These are phyloP conservation scores for Phytophthora syringae DNA, from an alignment of 352 stramenopile genomes.

Conservation along the genomic window DNA sequence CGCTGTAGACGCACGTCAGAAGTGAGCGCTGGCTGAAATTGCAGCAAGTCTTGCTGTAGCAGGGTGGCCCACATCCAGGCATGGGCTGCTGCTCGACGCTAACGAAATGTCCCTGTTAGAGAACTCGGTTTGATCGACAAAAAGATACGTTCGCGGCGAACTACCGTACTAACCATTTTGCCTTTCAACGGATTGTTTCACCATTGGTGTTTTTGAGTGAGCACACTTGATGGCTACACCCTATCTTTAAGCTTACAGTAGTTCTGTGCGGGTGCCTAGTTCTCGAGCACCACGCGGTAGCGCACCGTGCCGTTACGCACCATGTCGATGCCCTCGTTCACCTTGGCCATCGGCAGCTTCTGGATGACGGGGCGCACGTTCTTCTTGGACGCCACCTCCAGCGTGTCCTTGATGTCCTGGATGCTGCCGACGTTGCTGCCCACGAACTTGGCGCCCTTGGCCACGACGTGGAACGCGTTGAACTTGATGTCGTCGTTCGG, in stretches of 20 bases:
- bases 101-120: too few species aligned
- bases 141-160: too few species aligned
- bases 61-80: too few species aligned
- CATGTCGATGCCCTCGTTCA: conserved; percentile 56
- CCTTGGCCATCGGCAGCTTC: conserved; percentile 56
- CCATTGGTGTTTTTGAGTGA: too few species aligned
- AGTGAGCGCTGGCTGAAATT: too few species aligned
- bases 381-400: conserved; percentile 73
- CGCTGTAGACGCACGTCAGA: neutral
- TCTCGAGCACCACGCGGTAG: conserved; percentile 58
- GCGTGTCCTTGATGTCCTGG: conserved; percentile 80
- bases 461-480: conserved; percentile 55
- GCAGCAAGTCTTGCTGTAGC: too few species aligned
- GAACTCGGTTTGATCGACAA: too few species aligned
- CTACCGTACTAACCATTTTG: too few species aligned
- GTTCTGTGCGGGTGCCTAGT: conserved; percentile 21
- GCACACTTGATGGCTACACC: neutral
- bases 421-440: conserved; percentile 83
- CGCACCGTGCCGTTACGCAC: conserved; percentile 46
- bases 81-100: too few species aligned
- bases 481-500: conserved; percentile 70
- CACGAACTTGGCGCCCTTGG: conserved; percentile 43
- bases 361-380: conserved; percentile 65
- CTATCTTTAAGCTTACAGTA: conserved; percentile 12
- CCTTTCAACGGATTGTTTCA: too few species aligned